Base-by-base conservation (phyloP, 768 basidiomycete genomes). In the Dioszegia aurantiaca region DNA sequence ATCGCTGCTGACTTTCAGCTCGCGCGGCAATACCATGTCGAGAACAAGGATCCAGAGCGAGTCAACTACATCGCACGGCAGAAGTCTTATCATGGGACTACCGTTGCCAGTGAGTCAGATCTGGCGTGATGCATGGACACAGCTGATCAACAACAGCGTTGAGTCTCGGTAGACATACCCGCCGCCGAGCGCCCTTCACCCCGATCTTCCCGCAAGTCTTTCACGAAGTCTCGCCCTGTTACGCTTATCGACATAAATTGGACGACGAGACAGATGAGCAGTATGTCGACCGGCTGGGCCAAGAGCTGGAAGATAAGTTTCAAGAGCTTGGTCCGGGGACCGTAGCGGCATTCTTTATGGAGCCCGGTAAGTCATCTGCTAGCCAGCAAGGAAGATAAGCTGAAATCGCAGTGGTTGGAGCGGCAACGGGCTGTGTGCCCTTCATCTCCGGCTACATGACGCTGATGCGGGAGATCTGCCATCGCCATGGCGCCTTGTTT, bases 221-320 rank as follows among this genome's bases (percentile, higher is more conserved):
- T 53, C 67, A 65, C 46, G 37, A 55, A 21, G 58, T 68, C 44
- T 89, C 88, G 27, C 90, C 90, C 0, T 91, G 90, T 9, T 91
- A 87, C 71, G 85, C 87, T 1, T 85, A 84, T 63, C 85, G 90
- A n/a, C 89, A 89, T 78, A 81, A 87, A 71, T 80, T 76, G n/a
- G 67, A 79, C 2, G 82, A 82, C 19, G 91, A 94, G 76, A 83
- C 83, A 1, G 87, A 87, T 64, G 87, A 84, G 54, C 81, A 87
- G 66, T 93, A 92, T 61, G 87, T 90, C 1, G 83, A 85, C 58
- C 81, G 89, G 24, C 80, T 91, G 33, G 80, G 84, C 31, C 80
- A 87, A 60, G 90, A 94, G 74, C 80, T 94, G 2, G 91, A 94
- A 65, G 83, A 85, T 63, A 91, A 91, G 72, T 89, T 92, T 74